A percentile compares a stretch with the other conserved stretches of the same genome.
Evolutionary conservation across 345 rosid species (phyloP).

Genomic region (Barbarea vulgaris): DNA sequence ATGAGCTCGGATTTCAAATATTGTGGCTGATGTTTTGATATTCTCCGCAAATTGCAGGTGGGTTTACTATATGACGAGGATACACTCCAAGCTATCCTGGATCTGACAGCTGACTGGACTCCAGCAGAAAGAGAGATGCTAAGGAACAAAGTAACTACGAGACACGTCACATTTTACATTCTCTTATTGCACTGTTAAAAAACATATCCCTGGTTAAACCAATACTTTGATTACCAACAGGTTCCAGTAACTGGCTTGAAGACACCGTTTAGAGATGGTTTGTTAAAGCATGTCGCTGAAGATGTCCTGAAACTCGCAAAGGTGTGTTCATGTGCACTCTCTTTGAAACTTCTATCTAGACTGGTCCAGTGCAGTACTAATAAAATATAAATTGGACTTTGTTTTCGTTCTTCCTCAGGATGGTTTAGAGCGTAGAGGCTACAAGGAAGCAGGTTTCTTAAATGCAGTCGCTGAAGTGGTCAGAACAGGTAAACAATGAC

Average conservation of each 20-base stretch:
- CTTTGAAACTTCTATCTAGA: not conserved
- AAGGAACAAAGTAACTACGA: constrained; percentile 67
- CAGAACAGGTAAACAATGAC: constrained; percentile 71
- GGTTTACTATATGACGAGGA: constrained; percentile 88
- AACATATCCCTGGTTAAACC: not conserved
- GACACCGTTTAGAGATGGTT: constrained; percentile 92
- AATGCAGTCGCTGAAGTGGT: constrained; percentile 83
- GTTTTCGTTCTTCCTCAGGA: constrained; percentile 53
- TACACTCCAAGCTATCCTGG: constrained; percentile 73
- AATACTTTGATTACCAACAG: constrained; percentile 44
- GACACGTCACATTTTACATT: constrained; percentile 1
- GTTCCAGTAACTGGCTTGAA: constrained; percentile 82
- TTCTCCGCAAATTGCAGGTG: constrained; percentile 57
- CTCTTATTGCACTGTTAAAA: not conserved
- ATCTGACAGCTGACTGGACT: constrained; percentile 93
- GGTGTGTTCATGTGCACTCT: constrained; percentile 48
- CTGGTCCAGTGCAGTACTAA: constrained; percentile 5
- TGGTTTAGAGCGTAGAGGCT: constrained; percentile 94
- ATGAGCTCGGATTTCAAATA: not conserved
- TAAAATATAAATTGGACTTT: not conserved
- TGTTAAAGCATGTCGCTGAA: constrained; percentile 75
- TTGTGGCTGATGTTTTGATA: constrained; percentile 14
- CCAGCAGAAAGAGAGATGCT: constrained; percentile 86
- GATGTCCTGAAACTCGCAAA: constrained; percentile 80
- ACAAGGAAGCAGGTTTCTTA: constrained; percentile 86